Conservation (phyloP, 1,139 yeast species). For the Geotrichum klebahnii region DNA sequence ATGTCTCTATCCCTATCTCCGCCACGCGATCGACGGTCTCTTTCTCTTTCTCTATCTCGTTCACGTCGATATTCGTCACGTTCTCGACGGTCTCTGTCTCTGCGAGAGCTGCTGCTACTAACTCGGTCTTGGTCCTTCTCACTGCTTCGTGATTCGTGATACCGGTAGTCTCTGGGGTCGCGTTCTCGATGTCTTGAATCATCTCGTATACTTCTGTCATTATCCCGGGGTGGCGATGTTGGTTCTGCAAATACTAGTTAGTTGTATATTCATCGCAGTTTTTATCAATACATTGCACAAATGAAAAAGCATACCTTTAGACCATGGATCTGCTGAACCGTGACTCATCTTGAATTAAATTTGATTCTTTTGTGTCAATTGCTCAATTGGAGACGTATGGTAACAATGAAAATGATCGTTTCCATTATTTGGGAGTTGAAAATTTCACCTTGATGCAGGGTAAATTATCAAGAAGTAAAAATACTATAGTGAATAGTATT, state of each 20-base stretch:
- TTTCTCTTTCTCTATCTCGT: constrained; percentile 24
- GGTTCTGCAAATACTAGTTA: background rate
- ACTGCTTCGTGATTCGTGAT: constrained; percentile 1
- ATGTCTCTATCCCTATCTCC: constrained; percentile 27
- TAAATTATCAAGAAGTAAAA: background rate
- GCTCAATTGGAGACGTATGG: background rate
- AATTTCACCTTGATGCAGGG: constrained; percentile 4
- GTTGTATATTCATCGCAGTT: too few species aligned
- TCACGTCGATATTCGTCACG: constrained; percentile 20
- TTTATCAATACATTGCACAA: background rate
- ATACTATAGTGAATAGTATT: too few species aligned
- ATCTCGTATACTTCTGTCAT: constrained; percentile 3
- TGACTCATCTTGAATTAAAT: constrained; percentile 1
- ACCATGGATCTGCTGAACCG: constrained; percentile 8
- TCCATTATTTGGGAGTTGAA: background rate
- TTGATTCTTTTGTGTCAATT: background rate
- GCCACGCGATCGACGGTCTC: constrained; percentile 26
- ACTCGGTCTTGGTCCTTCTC: constrained; percentile 21
- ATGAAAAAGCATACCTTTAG: background rate
- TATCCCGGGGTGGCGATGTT: constrained; percentile 5
- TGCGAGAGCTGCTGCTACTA: constrained; percentile 19
- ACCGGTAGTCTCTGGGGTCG: constrained; percentile 3
- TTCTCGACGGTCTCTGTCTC: constrained; percentile 22
- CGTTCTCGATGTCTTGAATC: constrained; percentile 7
- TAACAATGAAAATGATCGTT: background rate